Evolutionary conservation across 495 filamentous ascomycete species (phyloP), one percentile per base, ranked within the genome.

Genomic region (Penicillium odoratum): DNA sequence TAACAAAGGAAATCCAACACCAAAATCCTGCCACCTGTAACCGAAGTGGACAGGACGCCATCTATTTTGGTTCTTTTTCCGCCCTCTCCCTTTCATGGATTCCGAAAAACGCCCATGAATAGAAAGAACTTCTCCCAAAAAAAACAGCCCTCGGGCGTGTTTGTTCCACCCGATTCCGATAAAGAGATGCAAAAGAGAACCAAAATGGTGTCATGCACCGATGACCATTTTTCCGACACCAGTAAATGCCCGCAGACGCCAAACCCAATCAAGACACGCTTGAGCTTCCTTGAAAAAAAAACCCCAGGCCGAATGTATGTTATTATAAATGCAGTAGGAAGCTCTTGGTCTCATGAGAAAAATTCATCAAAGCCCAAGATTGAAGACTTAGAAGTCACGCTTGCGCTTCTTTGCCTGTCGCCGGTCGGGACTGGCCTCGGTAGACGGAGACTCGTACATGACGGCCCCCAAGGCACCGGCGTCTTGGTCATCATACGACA

Each of bases 371-470:
- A 56, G 49, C 40, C 51, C 40, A 48, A 33, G 38, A 42, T 21
- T 47, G 21, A 16, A 25, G 13, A 38, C 58, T 67, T 72, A 75
- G 43, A 74, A 75, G 42, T 82, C 80, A 56, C 89, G 84, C 85
- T 91, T 92, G 73, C 89, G 83, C 85, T 92, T 93, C 84, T 89
- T 91, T 63, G 78, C 70, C 52, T 80, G 66, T 51, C 75, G 75
- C 42, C 76, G 77, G 49, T 84, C 81, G 6, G 67, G 64, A 16
- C 76, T 72, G 18, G 70, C 79, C 30, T 61, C 79, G 36, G 85
- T 79, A 57, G 87, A 85, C 57, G 85, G 80, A 30, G 89, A 83
- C 67, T 90, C 85, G 75, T 90, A 95, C 40, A 95, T 84, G 13
- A 88, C 84, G 56, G 80, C 81, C 48, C 89, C 87, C n/a, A 90